These are phyloP conservation scores for Citrus sinensis DNA, from an alignment of 345 rosid species.

Conservation along the genomic window DVS_A1.0 CM039169.1:206001-206500, in stretches of 20 bases:
- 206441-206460: background rate
- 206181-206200: constrained; percentile 94
- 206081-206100: constrained; percentile 99
- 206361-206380: background rate
- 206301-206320: background rate
- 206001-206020: constrained; percentile 14
- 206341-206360: background rate
- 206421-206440: background rate
- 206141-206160: constrained; percentile 91
- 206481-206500: background rate
- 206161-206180: constrained; percentile 87
- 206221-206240: constrained; percentile 65
- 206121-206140: constrained; percentile 99
- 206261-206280: background rate
- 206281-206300: background rate
- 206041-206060: constrained; percentile 93
- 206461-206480: background rate
- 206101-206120: constrained; percentile 96
- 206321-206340: background rate
- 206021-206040: constrained; percentile 3
- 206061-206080: constrained; percentile 88
- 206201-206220: constrained; percentile 95
- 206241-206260: constrained; percentile 13
- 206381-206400: background rate
- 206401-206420: background rate